These are phyloP conservation scores for Daldinia caldariorum DNA, from an alignment of 495 filamentous ascomycete genomes.

Conservation along the genomic window DNA sequence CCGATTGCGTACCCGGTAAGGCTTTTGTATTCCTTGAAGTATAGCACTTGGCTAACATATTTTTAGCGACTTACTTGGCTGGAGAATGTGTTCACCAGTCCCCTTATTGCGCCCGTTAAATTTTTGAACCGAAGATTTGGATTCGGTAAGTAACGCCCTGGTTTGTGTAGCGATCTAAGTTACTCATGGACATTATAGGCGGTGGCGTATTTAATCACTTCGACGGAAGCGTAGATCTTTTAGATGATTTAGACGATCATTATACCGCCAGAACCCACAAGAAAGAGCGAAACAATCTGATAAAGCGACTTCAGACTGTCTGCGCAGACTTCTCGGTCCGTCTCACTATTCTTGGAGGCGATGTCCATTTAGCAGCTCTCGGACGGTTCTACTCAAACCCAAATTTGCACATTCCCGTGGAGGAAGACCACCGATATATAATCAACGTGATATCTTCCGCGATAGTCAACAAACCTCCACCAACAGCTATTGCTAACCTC, in stretches of 20 bases:
- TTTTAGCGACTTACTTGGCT: slow-evolving; percentile 84
- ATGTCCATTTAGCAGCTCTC: slow-evolving; percentile 92
- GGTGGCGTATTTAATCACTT: slow-evolving; percentile 92
- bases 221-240: slow-evolving; percentile 86
- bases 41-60: slow-evolving; percentile 13
- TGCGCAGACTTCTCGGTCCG: slow-evolving; percentile 77
- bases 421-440: slow-evolving; percentile 94
- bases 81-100: slow-evolving; percentile 85
- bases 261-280: slow-evolving; percentile 95
- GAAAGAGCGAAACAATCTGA: slow-evolving; percentile 77
- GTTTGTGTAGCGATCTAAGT: background rate
- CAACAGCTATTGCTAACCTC: slow-evolving; percentile 85
- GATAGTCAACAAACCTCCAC: slow-evolving; percentile 93
- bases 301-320: slow-evolving; percentile 78
- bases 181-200: slow-evolving; percentile 50
- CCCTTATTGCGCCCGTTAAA: slow-evolving; percentile 83
- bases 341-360: slow-evolving; percentile 87
- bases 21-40: background rate
- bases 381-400: slow-evolving; percentile 95
- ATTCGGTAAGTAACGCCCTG: slow-evolving; percentile 53
- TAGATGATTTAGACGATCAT: slow-evolving; percentile 95
- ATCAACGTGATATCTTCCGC: slow-evolving; percentile 90
- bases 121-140: slow-evolving; percentile 93
- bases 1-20: slow-evolving; percentile 89
- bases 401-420: slow-evolving; percentile 76